Evolutionary conservation across 805 yeast species (phyloP).

Genomic region (Cyberlindnera xylosilytica): DNA sequence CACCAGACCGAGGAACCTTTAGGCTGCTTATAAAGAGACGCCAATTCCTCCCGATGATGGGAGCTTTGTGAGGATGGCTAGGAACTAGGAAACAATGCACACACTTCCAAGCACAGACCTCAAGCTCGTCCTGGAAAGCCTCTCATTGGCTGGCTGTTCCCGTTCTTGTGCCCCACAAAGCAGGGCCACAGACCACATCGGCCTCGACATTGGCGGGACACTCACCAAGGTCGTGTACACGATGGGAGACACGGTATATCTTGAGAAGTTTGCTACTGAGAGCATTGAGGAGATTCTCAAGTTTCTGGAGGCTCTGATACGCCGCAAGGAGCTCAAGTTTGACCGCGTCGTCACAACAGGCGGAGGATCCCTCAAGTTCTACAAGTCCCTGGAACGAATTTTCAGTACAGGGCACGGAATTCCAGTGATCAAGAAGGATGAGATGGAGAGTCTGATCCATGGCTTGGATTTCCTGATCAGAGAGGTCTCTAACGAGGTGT

Average conservation of each 20-base stretch:
- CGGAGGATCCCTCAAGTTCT: conserved; percentile 90
- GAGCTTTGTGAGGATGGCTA: no score
- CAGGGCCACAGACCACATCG: conserved; percentile 46
- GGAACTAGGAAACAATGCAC: background rate
- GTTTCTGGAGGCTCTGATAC: conserved; percentile 48
- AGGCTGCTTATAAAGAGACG: no score
- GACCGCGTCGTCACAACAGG: conserved; percentile 88
- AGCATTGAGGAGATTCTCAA: conserved; percentile 55
- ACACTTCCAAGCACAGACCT: background rate
- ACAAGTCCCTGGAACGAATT: conserved; percentile 51
- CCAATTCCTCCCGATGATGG: no score
- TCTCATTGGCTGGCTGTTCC: background rate
- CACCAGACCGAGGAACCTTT: background rate
- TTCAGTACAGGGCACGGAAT: conserved; percentile 35
- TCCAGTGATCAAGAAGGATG: conserved; percentile 61
- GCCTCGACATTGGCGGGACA: conserved; percentile 95
- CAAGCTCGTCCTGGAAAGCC: background rate
- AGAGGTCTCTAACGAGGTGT: conserved; percentile 84
- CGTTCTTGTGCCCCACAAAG: background rate
- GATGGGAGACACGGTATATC: conserved; percentile 55
- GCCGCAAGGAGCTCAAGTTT: conserved; percentile 31
- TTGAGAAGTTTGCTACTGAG: conserved; percentile 65
- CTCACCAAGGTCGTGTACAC: conserved; percentile 80
- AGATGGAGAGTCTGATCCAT: conserved; percentile 88
- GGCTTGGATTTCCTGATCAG: conserved; percentile 91